phyloP scores from a whole-genome alignment of 176 grass and related monocot species.

The Oryza rufipogon region DNA sequence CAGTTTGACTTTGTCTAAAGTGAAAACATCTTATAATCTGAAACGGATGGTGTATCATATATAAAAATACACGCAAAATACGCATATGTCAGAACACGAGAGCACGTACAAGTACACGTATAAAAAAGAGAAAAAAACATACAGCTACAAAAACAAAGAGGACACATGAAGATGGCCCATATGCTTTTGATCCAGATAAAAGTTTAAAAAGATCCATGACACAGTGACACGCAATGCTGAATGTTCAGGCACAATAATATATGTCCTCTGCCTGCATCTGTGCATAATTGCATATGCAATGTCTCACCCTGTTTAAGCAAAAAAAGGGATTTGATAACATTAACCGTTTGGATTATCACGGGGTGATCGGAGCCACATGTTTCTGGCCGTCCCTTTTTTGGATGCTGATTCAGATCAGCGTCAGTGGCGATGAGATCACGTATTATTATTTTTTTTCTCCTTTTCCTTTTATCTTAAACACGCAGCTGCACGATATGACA shows the following conservation, averaged over 20 bases:
- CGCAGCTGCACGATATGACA: constrained; percentile 15
- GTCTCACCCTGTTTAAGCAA: neutral
- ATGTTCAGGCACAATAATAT: constrained; percentile 42
- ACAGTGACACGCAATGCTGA: constrained; percentile 47
- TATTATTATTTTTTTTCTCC: neutral
- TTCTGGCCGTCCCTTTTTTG: constrained; percentile 16
- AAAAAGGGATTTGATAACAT: neutral
- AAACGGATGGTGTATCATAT: neutral
- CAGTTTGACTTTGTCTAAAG: no score
- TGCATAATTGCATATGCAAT: constrained; percentile 21
- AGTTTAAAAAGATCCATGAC: neutral
- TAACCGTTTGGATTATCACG: neutral
- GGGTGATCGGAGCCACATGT: constrained; percentile 35
- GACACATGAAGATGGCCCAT: neutral
- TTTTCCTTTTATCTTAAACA: neutral
- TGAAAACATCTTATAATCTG: no score
- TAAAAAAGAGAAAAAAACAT: neutral
- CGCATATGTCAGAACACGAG: neutral
- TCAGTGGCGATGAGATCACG: constrained; percentile 42
- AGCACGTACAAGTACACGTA: neutral
- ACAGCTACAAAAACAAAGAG: neutral
- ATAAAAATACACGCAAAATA: neutral
- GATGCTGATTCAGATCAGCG: constrained; percentile 58
- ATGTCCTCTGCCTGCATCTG: constrained; percentile 4
- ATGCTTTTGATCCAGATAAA: constrained; percentile 36